Evolutionary conservation across 23 red algal species (phyloP).

Genomic region (Gracilaria caudata): DNA sequence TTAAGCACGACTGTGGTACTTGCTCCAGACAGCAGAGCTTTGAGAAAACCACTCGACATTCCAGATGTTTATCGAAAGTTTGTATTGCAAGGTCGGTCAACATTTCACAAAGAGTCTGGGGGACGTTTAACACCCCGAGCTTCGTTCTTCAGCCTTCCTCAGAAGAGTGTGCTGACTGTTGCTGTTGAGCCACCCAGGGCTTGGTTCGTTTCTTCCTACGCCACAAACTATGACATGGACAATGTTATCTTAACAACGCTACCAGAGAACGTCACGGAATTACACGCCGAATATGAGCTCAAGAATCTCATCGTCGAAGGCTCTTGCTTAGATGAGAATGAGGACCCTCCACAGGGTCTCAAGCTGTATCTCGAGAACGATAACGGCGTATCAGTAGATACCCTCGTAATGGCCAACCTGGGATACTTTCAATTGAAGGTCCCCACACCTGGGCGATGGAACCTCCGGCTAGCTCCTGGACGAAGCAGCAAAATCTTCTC

Average conservation of each 20-base stretch:
- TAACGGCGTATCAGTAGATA: constrained; percentile 63
- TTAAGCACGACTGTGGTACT: constrained; percentile 24
- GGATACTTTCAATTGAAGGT: constrained; percentile 97
- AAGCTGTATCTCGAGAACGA: constrained; percentile 55
- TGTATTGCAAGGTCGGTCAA: constrained; percentile 19
- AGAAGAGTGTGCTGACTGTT: constrained; percentile 71
- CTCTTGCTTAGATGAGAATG: constrained; percentile 62
- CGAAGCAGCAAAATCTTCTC: constrained; percentile 47
- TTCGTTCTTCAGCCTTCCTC: constrained; percentile 66
- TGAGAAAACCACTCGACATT: constrained; percentile 22
- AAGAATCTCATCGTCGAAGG: constrained; percentile 79
- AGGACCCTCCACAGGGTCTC: constrained; percentile 73
- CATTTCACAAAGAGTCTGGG: constrained; percentile 22
- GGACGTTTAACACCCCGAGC: constrained; percentile 11
- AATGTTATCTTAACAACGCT: constrained; percentile 72
- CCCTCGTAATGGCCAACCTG: constrained; percentile 93
- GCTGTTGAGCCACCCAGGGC: constrained; percentile 68
- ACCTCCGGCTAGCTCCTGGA: constrained; percentile 55
- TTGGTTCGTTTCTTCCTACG: constrained; percentile 80
- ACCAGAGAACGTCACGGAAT: constrained; percentile 19
- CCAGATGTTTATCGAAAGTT: constrained; percentile 54
- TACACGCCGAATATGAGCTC: constrained; percentile 82
- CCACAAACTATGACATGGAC: constrained; percentile 88
- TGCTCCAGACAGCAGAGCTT: neutral
- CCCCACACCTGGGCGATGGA: constrained; percentile 76